phyloP scores from a whole-genome alignment of 225 moss, liverwort and hornwort genomes.

The Ulota crispa region DNA sequence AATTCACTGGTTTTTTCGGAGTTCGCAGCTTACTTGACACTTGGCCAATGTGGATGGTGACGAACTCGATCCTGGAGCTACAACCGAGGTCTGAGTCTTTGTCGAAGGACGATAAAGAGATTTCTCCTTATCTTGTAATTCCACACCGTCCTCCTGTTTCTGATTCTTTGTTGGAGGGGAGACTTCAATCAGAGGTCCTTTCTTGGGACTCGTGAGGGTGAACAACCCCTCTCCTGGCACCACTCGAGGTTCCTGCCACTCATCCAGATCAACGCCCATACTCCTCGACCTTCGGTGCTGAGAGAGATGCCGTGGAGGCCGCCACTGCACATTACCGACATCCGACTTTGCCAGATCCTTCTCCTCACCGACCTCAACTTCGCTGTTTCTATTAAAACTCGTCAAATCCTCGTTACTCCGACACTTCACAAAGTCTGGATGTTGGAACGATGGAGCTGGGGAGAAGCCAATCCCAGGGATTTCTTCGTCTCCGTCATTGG shows the following conservation, averaged over 20 bases:
- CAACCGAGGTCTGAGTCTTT: constrained; percentile 10
- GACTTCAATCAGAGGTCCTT: constrained; percentile 24
- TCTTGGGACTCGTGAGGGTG: constrained; percentile 9
- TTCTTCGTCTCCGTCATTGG: constrained; percentile 31
- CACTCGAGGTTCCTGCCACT: constrained; percentile 41
- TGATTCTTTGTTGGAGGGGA: not conserved
- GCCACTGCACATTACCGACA: constrained; percentile 24
- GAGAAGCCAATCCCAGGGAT: constrained; percentile 62
- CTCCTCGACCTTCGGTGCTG: constrained; percentile 48
- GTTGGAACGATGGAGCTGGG: constrained; percentile 5
- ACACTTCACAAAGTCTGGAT: constrained; percentile 21
- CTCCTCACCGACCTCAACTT: not conserved
- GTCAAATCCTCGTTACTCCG: constrained; percentile 46
- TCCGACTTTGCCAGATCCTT: constrained; percentile 36
- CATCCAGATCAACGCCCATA: constrained; percentile 45
- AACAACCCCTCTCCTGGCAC: constrained; percentile 27
- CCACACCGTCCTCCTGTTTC: constrained; percentile 18
- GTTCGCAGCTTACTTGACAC: constrained; percentile 39
- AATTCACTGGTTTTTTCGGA: not conserved
- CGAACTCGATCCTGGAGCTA: constrained; percentile 23
- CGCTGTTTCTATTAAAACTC: constrained; percentile 14
- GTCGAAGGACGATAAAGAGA: constrained; percentile 5
- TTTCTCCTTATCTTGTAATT: constrained; percentile 2
- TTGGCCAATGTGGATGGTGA: constrained; percentile 29
- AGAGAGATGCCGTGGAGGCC: constrained; percentile 28